phyloP scores from a whole-genome alignment of 208 protist genomes.

The Strigomonas culicis region DNA sequence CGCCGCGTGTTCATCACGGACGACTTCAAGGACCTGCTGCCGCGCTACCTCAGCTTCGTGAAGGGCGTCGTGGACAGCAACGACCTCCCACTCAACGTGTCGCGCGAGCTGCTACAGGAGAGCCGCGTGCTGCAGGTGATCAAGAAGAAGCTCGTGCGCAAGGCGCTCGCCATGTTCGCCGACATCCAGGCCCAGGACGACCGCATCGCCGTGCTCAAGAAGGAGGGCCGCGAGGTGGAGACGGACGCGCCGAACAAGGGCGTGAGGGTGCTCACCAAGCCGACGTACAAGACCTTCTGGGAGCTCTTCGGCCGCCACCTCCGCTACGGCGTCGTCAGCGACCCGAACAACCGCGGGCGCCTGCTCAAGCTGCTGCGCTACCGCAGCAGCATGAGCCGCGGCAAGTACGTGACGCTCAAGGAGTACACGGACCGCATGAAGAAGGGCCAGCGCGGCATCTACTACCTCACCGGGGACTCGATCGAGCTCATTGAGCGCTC shows the following conservation, averaged over 20 bases:
- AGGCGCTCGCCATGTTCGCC: conserved; percentile 88
- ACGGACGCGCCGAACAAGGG: conserved; percentile 3
- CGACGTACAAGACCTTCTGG: conserved; percentile 93
- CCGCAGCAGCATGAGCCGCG: conserved; percentile 71
- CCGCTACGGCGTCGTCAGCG: conserved; percentile 98
- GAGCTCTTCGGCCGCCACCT: conserved; percentile 95
- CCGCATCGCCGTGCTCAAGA: not conserved
- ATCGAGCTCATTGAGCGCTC: conserved; percentile 74
- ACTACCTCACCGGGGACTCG: conserved; percentile 89
- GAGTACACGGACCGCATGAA: conserved; percentile 95
- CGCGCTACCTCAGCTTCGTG: conserved; percentile 91
- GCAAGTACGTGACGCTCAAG: conserved; percentile 76
- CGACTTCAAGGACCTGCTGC: conserved; percentile 93
- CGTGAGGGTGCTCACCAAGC: conserved; percentile 48
- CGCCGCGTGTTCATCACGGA: conserved; percentile 98
- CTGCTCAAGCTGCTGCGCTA: conserved; percentile 98
- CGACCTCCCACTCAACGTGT: conserved; percentile 98
- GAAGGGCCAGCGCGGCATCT: conserved; percentile 92
- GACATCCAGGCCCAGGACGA: conserved; percentile 71
- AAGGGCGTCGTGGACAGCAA: conserved; percentile 98
- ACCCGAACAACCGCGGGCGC: conserved; percentile 93
- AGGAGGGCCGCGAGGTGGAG: not conserved
- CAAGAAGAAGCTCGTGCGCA: conserved; percentile 95
- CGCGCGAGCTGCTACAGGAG: conserved; percentile 97
- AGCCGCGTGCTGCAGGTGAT: conserved; percentile 93